phyloP scores from a whole-genome alignment of 768 basidiomycete genomes.

The Tricholoma furcatifolium region DNA sequence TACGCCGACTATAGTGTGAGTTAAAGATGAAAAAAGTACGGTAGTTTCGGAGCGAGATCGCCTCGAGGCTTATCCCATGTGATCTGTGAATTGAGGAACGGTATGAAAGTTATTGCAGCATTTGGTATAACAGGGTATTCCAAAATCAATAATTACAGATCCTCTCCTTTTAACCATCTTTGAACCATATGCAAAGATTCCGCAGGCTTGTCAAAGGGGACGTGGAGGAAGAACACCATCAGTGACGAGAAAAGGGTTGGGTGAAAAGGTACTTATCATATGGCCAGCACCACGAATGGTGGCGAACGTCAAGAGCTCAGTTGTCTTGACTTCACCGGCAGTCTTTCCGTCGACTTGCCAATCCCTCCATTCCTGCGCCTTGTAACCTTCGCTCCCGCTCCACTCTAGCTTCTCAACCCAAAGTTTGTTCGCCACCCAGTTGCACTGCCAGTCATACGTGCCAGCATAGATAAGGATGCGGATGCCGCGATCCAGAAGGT shows the following conservation, averaged over 20 bases:
- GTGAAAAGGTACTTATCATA: conserved; percentile 45
- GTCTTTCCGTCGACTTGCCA: conserved; percentile 54
- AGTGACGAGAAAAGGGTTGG: conserved; percentile 13
- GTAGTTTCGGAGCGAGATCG: not conserved
- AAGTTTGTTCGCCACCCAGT: conserved; percentile 73
- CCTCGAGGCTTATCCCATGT: not conserved
- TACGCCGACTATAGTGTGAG: too few relatives aligned
- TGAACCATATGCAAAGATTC: conserved; percentile 64
- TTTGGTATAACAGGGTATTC: not conserved
- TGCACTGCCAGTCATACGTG: conserved; percentile 79
- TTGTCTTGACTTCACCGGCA: conserved; percentile 47
- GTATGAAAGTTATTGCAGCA: not conserved
- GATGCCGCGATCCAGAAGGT: conserved; percentile 73
- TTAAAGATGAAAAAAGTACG: not conserved
- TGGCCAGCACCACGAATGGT: conserved; percentile 48
- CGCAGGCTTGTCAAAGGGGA: conserved; percentile 67
- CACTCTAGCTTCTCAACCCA: conserved; percentile 78
- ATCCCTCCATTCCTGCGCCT: conserved; percentile 44
- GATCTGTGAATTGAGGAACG: not conserved
- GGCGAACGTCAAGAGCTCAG: conserved; percentile 33
- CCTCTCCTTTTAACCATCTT: conserved; percentile 52
- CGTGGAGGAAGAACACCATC: conserved; percentile 32
- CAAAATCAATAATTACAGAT: conserved; percentile 26
- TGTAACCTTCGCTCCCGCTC: conserved; percentile 59
- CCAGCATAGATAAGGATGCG: conserved; percentile 74